These are phyloP conservation scores for Polytrichum formosum DNA, from an alignment of 225 moss, liverwort and hornwort genomes.

Conservation along the genomic window DNA sequence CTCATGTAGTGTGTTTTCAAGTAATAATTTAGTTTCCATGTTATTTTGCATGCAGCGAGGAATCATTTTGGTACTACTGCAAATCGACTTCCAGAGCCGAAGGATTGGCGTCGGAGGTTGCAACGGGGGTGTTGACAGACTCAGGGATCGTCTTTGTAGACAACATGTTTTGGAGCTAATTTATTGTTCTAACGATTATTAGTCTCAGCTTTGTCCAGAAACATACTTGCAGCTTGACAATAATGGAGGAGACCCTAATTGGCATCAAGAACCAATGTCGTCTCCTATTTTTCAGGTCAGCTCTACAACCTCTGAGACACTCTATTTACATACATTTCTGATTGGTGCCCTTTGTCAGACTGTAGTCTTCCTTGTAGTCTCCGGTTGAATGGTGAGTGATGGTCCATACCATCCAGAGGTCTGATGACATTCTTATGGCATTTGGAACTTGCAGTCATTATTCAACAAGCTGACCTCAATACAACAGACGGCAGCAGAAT, in stretches of 20 bases:
- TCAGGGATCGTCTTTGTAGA: constrained; percentile 84
- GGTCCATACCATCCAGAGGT: too few species aligned
- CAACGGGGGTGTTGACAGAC: constrained; percentile 78
- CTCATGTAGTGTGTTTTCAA: background rate
- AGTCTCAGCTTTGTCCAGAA: constrained; percentile 77
- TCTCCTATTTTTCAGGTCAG: constrained; percentile 79
- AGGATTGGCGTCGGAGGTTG: constrained; percentile 89
- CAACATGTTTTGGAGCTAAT: constrained; percentile 81
- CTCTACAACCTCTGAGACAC: constrained; percentile 8
- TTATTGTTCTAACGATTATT: constrained; percentile 78
- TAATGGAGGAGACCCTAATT: constrained; percentile 66
- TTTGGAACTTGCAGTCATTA: constrained; percentile 60
- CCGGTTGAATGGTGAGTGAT: too few species aligned
- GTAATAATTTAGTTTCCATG: background rate
- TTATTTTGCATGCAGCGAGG: constrained; percentile 41
- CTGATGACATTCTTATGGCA: background rate
- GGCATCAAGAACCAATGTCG: constrained; percentile 94
- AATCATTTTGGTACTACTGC: constrained; percentile 45
- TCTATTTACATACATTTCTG: too few species aligned
- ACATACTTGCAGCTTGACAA: constrained; percentile 74
- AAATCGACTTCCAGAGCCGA: constrained; percentile 81
- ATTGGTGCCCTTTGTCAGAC: too few species aligned
- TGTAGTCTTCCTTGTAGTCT: too few species aligned
- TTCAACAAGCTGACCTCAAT: constrained; percentile 80
- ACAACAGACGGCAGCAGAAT: constrained; percentile 62